Percentiles rank a stretch among this genome's conserved stretches.
Evolutionary conservation across 352 stramenopile genomes (phyloP).

Genomic region (Phytophthora colocasiae): DNA sequence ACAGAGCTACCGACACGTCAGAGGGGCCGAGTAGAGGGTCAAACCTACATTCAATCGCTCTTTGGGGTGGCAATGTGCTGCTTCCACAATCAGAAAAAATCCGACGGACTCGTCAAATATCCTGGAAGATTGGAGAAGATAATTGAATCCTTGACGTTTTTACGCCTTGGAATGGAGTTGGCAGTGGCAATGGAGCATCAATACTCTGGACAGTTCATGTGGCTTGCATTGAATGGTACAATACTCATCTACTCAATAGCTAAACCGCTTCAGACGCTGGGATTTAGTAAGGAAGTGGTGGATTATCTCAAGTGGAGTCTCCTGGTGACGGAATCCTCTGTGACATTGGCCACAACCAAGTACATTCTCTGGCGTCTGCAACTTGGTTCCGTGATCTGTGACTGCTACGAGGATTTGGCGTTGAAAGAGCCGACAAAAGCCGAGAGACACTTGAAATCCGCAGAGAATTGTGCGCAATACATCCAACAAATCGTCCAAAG

Average conservation of each 20-base stretch:
- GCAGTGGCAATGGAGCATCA: slow-evolving; percentile 47
- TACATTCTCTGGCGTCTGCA: slow-evolving; percentile 75
- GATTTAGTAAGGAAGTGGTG: slow-evolving; percentile 63
- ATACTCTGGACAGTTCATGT: slow-evolving; percentile 44
- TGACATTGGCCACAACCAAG: slow-evolving; percentile 67
- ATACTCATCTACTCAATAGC: slow-evolving; percentile 64
- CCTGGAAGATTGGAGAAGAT: slow-evolving; percentile 64
- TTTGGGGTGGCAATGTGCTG: slow-evolving; percentile 56
- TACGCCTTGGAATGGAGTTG: slow-evolving; percentile 56
- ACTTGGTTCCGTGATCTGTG: slow-evolving; percentile 56
- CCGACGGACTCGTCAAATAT: slow-evolving; percentile 48
- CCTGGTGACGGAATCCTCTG: slow-evolving; percentile 57
- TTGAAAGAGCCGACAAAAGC: slow-evolving; percentile 34
- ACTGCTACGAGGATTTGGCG: slow-evolving; percentile 65
- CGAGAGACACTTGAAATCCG: slow-evolving; percentile 40
- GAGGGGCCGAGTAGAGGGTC: slow-evolving; percentile 18
- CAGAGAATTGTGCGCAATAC: slow-evolving; percentile 53
- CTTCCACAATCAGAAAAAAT: slow-evolving; percentile 44
- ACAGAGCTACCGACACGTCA: neutral
- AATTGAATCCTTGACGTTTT: slow-evolving; percentile 35
- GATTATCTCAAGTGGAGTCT: slow-evolving; percentile 71
- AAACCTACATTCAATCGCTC: slow-evolving; percentile 49
- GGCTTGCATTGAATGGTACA: slow-evolving; percentile 75
- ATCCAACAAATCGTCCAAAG: slow-evolving; percentile 46
- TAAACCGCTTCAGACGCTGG: slow-evolving; percentile 50